Evolutionary conservation across 768 basidiomycete genomes (phyloP), one percentile per base, ranked within the genome.

Genomic region (Chiua virens): DNA sequence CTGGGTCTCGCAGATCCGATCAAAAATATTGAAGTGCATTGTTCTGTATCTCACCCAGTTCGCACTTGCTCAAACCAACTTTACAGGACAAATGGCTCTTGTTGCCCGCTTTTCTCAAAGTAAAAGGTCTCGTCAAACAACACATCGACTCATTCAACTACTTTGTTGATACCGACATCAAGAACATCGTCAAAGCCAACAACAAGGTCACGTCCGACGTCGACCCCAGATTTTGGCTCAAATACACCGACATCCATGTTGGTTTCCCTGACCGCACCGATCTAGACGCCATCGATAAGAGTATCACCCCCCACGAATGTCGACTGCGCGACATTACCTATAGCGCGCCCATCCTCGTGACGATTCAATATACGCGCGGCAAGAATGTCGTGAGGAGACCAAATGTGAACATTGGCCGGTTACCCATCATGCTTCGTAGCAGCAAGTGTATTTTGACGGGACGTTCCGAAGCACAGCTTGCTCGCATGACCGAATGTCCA

Each of bases 101-200:
- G 10, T 75, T 99, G 3, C 97, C 97, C 2, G 96, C 95, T 10
- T 99, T 98, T 64, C 78, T 99, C 45, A 89, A 95, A 72, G 92
- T 97, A 54, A 99, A 99, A 64, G 97, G 97, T 52, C 85, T 99
- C 14, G 97, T 99, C 54, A 98, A 98, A 74, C 97, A 98, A 66
- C 97, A 99, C 66, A 90, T 98, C 59, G 97, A 98, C 70, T 97
- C 93, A 8, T 98, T 93, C 83, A 98, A 98, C 74, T 95, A 96
- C 71, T 98, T 99, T 65, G 93, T 98, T 65, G 91, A 98, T 61
- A 86, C 89, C 38, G 97, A 98, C 65, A 89, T 99, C 66, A 95
- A 94, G 70, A 96, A 94, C 60, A 97, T 99, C 62, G 85, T 98
- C 52, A 89, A 85, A 58, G 92, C 92, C 7, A 95, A 96, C 67